Percentiles rank a stretch among this genome's conserved stretches.
Evolutionary conservation across 2,329 filamentous ascomycete species (phyloP).

Genomic region (Nemania sp.): DNA sequence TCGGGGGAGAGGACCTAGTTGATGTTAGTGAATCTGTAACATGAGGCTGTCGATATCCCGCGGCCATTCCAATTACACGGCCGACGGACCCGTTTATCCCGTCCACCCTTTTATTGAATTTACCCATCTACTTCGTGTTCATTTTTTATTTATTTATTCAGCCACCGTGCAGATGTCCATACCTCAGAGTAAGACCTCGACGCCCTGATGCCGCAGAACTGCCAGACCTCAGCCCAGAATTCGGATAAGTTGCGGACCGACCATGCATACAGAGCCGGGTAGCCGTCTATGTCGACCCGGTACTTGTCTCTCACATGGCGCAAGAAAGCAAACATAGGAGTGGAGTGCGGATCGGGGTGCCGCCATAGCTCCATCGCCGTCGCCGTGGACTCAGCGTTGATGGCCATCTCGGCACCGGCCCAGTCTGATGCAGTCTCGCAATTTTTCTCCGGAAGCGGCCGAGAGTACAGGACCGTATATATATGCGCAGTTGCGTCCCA

Average conservation of each 20-base stretch:
- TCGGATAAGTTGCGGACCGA: slow-evolving; percentile 73
- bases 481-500: no score
- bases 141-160: not conserved
- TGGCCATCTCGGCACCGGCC: slow-evolving; percentile 28
- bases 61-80: not conserved
- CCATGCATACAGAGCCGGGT: slow-evolving; percentile 81
- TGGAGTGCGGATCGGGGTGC: slow-evolving; percentile 67
- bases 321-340: slow-evolving; percentile 74
- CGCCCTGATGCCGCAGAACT: slow-evolving; percentile 75
- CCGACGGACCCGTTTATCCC: not conserved
- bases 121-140: not conserved
- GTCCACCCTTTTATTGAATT: no score
- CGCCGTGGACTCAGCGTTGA: slow-evolving; percentile 26
- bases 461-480: no score
- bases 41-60: slow-evolving; percentile 1
- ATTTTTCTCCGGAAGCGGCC: no score
- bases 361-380: slow-evolving; percentile 70
- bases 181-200: slow-evolving; percentile 66
- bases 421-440: not conserved
- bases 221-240: slow-evolving; percentile 88
- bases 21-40: slow-evolving; percentile 14
- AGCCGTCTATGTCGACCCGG: slow-evolving; percentile 62
- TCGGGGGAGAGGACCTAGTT: slow-evolving; percentile 68
- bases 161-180: no score
- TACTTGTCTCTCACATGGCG: slow-evolving; percentile 70